Evolutionary conservation across 2,329 filamentous ascomycete species (phyloP).

Genomic region (Penicillium sp.): DNA sequence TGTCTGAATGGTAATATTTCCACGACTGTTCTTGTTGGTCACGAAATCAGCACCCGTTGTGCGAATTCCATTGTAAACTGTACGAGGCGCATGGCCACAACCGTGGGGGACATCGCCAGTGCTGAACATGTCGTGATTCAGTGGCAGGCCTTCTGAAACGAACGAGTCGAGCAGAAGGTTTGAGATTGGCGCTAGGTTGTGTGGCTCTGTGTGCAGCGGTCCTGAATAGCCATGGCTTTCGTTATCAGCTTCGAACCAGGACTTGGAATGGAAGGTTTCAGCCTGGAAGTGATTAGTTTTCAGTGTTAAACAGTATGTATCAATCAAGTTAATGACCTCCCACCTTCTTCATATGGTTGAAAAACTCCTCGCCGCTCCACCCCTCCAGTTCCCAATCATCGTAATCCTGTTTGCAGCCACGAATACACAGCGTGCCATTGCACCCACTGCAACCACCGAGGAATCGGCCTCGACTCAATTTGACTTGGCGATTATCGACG

Average conservation of each 20-base stretch:
- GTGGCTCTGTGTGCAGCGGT: constrained; percentile 62
- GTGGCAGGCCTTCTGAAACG: constrained; percentile 59
- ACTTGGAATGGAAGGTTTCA: constrained; percentile 64
- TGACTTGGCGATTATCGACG: constrained; percentile 49
- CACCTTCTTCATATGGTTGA: constrained; percentile 62
- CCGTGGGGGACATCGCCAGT: constrained; percentile 60
- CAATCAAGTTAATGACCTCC: background rate
- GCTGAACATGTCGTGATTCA: constrained; percentile 66
- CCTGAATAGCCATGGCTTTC: constrained; percentile 59
- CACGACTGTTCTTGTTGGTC: constrained; percentile 48
- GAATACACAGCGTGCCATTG: constrained; percentile 54
- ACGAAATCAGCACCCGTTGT: constrained; percentile 63
- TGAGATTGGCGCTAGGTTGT: constrained; percentile 65
- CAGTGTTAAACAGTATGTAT: background rate
- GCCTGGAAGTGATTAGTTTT: constrained; percentile 39
- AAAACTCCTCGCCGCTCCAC: constrained; percentile 65
- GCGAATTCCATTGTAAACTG: constrained; percentile 59
- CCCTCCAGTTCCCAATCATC: constrained; percentile 63
- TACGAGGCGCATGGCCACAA: constrained; percentile 62
- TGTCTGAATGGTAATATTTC: constrained; percentile 58
- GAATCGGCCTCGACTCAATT: constrained; percentile 52
- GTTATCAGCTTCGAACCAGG: constrained; percentile 60
- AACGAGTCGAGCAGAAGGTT: constrained; percentile 62
- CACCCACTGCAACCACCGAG: constrained; percentile 52
- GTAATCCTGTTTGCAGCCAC: constrained; percentile 53